Evolutionary conservation across 2,329 filamentous ascomycete genomes (phyloP).

Genomic region (Eutypella sp.): DNA sequence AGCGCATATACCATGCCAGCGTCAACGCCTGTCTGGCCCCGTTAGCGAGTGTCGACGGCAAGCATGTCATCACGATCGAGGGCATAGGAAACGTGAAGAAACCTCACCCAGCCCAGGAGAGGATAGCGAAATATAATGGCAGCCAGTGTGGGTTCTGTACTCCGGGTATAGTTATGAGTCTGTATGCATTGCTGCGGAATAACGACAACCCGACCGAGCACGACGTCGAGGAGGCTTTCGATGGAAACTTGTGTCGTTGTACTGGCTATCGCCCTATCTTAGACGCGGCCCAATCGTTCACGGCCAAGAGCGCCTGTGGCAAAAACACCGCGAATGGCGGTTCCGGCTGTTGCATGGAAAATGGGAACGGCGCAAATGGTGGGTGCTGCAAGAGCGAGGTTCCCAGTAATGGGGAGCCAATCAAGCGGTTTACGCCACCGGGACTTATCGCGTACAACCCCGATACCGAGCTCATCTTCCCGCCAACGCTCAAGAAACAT

Average conservation of each 20-base stretch:
- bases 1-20: conserved; percentile 90
- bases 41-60: conserved; percentile 87
- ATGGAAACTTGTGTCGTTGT: conserved; percentile 92
- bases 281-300: conserved; percentile 90
- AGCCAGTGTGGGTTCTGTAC: conserved; percentile 95
- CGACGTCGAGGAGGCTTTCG: conserved; percentile 92
- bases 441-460: conserved; percentile 93
- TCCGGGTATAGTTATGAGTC: conserved; percentile 94
- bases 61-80: conserved; percentile 97
- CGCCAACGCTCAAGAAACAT: conserved; percentile 76
- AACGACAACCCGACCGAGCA: conserved; percentile 70
- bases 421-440: conserved; percentile 73
- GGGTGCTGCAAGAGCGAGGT: conserved; percentile 66
- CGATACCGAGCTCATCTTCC: conserved; percentile 93
- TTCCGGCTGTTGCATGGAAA: conserved; percentile 69
- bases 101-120: conserved; percentile 86
- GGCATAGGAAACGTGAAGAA: conserved; percentile 84
- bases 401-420: conserved; percentile 44
- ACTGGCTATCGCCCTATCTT: conserved; percentile 93
- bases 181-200: conserved; percentile 89
- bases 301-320: conserved; percentile 46
- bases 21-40: conserved; percentile 95
- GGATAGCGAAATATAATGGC: conserved; percentile 85
- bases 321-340: conserved; percentile 46
- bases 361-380: conserved; percentile 43